Base-by-base conservation (phyloP, 75 land plant genomes). In the Ceratopteris richardii region DNA sequence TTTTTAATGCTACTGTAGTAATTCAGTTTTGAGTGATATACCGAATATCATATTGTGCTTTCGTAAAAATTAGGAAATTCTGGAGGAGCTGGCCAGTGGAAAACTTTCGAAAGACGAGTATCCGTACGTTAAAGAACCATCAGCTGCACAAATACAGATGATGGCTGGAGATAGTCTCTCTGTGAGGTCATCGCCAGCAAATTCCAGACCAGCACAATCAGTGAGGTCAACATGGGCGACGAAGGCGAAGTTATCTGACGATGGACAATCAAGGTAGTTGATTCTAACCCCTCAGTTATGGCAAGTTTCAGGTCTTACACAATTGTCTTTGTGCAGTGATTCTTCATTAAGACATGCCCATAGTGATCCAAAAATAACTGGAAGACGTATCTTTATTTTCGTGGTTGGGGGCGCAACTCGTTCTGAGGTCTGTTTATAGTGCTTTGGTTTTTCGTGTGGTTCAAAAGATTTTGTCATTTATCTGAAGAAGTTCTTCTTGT, bases 371-470 rank as follows among this genome's bases (percentile, higher is more conserved):
- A 85, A 69, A 63, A 71, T 77, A 66, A 85, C 67, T 81, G 98
- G 91, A 40, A 80, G 79, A 60, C 86, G 98, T 7, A 86, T 94
- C 48, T 86, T 89, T 70, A 75, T 94, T 13, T 94, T 94, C 39
- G 72, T 94, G 18, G 75, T 83, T 55, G 98, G 98, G 20, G 98
- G 98, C 31, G 96, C 84, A 14, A 94, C 98, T 41, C 82, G 90
- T 19, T 94, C 98, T 41, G 98, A 94, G 90, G 98, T 93, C 64
- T 42, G 53, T 20, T 66, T 50, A n/a, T n/a, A n/a, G n/a, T n/a
- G n/a, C n/a, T n/a, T n/a, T n/a, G n/a, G n/a, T n/a, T n/a, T n/a
- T n/a, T n/a, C n/a, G n/a, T n/a, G n/a, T n/a, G n/a, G n/a, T n/a
- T n/a, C n/a, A n/a, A n/a, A n/a, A n/a, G n/a, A n/a, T n/a, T n/a